Percentiles rank a stretch among this genome's conserved stretches.
These are phyloP conservation scores for Diplodia scrobiculata DNA, from an alignment of 2,329 filamentous ascomycete genomes.

Conservation along the genomic window DNA sequence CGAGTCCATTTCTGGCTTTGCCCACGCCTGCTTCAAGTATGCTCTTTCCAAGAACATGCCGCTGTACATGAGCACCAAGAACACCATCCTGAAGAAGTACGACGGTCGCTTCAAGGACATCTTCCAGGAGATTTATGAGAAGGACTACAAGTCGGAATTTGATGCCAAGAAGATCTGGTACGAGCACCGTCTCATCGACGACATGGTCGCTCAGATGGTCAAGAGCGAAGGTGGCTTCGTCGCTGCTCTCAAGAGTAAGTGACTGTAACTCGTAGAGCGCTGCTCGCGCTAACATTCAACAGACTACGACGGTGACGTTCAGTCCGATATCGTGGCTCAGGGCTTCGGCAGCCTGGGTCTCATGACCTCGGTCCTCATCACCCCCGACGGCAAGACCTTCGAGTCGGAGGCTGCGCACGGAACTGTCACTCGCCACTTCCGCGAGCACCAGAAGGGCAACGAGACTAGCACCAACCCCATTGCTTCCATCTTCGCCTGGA, in stretches of 20 bases:
- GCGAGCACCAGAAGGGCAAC: slow-evolving; percentile 96
- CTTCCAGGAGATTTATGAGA: slow-evolving; percentile 95
- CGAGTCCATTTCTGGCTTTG: slow-evolving; percentile 91
- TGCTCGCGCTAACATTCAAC: slow-evolving; percentile 35
- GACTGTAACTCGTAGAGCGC: neutral
- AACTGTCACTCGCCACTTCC: slow-evolving; percentile 97
- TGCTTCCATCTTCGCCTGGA: slow-evolving; percentile 99
- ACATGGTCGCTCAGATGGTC: slow-evolving; percentile 99
- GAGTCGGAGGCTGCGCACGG: slow-evolving; percentile 98
- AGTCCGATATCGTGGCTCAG: slow-evolving; percentile 97
- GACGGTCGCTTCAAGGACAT: slow-evolving; percentile 99
- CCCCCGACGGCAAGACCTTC: slow-evolving; percentile 93
- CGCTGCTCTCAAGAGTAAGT: slow-evolving; percentile 95
- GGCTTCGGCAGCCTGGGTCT: slow-evolving; percentile 97
- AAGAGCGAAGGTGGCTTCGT: slow-evolving; percentile 96
- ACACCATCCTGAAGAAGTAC: slow-evolving; percentile 99
- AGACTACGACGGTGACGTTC: slow-evolving; percentile 99
- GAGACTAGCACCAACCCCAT: slow-evolving; percentile 99
- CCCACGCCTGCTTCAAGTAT: slow-evolving; percentile 95
- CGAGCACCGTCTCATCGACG: slow-evolving; percentile 97
- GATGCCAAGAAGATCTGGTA: slow-evolving; percentile 96
- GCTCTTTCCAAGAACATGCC: slow-evolving; percentile 83
- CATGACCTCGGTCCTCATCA: slow-evolving; percentile 97
- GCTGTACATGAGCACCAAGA: slow-evolving; percentile 99
- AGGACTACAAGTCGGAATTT: slow-evolving; percentile 81